A percentile compares a stretch with the other conserved stretches of the same genome.
phyloP scores from a whole-genome alignment of 176 grass and related monocot species.

The Bromus sterilis region DNA sequence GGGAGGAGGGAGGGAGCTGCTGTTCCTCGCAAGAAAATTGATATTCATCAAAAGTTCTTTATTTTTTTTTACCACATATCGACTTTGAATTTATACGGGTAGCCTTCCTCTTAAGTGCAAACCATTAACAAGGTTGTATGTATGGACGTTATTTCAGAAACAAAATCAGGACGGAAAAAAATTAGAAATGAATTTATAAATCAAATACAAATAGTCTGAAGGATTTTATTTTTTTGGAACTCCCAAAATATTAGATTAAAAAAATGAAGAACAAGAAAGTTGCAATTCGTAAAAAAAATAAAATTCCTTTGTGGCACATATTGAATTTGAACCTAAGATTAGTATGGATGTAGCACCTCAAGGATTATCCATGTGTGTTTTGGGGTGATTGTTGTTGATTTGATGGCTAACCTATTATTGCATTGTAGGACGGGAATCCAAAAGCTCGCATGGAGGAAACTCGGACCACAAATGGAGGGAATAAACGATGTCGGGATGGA shows the following conservation, averaged over 20 bases:
- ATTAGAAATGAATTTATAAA: not conserved
- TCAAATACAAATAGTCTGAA: not conserved
- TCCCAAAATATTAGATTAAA: not conserved
- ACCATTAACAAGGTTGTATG: not conserved
- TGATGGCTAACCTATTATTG: not conserved
- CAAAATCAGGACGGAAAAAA: not conserved
- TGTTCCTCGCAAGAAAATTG: not conserved
- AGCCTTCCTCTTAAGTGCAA: not conserved
- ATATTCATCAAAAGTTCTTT: not conserved
- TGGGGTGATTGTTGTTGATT: not conserved
- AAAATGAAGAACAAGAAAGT: not conserved
- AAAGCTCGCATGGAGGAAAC: conserved; percentile 19
- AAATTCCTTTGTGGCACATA: not conserved
- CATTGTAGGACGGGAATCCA: conserved; percentile 51
- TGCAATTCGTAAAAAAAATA: not conserved
- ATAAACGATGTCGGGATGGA: conserved; percentile 15
- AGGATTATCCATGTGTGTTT: not conserved
- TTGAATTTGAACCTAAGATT: not conserved
- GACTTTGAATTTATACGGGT: not conserved
- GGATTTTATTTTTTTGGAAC: not conserved
- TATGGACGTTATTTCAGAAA: not conserved
- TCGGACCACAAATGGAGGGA: conserved; percentile 24
- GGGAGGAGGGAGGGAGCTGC: not conserved
- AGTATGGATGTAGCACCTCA: not conserved
- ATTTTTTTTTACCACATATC: not conserved